phyloP scores from a whole-genome alignment of 768 basidiomycete species.

The Hirschioporus abietinus region DNA sequence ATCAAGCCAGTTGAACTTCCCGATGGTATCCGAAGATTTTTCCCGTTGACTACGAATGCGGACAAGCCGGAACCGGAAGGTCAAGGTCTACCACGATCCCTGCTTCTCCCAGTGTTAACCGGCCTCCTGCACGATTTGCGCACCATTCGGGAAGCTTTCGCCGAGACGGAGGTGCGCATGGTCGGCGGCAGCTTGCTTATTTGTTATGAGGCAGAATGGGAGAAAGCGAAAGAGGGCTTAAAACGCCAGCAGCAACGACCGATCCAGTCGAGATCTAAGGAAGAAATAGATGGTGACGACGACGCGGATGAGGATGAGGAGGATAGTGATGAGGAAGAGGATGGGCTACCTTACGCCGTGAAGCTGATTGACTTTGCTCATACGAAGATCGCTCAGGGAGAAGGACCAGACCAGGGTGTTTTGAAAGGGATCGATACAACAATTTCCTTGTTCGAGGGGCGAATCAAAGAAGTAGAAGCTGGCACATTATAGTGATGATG shows the following conservation, averaged over 20 bases:
- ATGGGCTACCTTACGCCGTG: conserved; percentile 51
- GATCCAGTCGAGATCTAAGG: conserved; percentile 11
- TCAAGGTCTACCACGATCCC: conserved; percentile 48
- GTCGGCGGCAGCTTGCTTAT: conserved; percentile 79
- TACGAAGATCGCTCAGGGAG: conserved; percentile 56
- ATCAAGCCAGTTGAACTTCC: conserved; percentile 65
- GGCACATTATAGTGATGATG: neutral
- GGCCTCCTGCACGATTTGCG: conserved; percentile 47
- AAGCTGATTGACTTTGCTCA: conserved; percentile 96
- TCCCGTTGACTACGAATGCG: conserved; percentile 43
- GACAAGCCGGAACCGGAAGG: conserved; percentile 11
- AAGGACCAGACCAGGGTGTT: conserved; percentile 78
- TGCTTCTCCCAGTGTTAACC: conserved; percentile 53
- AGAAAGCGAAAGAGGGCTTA: conserved; percentile 32
- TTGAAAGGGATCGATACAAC: conserved; percentile 68
- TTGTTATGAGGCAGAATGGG: conserved; percentile 66
- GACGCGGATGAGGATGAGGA: conserved; percentile 34
- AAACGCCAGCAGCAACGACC: conserved; percentile 21
- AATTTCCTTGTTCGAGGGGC: conserved; percentile 51
- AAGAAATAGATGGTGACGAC: conserved; percentile 31
- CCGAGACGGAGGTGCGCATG: conserved; percentile 65
- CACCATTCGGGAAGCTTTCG: conserved; percentile 45
- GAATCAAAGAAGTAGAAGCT: conserved; percentile 40
- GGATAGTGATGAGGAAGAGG: conserved; percentile 30
- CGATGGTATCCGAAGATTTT: conserved; percentile 74